A percentile compares a stretch with the other conserved stretches of the same genome.
These are phyloP conservation scores for Lasiodiplodia citricola DNA, from an alignment of 2,329 filamentous ascomycete genomes.

Conservation along the genomic window DNA sequence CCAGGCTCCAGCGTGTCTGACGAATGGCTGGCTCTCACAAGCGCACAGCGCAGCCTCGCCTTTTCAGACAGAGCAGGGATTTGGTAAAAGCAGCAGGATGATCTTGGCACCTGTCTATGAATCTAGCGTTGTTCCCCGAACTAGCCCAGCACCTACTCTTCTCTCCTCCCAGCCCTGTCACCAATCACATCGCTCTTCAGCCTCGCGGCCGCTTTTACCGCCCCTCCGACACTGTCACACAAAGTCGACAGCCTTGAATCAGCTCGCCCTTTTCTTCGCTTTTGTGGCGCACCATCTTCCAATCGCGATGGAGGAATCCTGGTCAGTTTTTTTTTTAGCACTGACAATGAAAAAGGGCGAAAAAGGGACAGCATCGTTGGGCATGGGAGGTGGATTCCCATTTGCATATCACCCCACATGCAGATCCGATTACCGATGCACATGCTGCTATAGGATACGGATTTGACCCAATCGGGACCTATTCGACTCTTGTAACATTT, in stretches of 20 bases:
- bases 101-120: background rate
- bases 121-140: background rate
- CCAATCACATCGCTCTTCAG: background rate
- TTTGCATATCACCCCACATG: too few species aligned
- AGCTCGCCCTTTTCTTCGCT: background rate
- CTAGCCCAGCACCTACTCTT: background rate
- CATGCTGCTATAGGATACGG: background rate
- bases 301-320: conserved; percentile 28
- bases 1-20: background rate
- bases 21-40: background rate
- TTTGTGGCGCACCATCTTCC: conserved; percentile 1
- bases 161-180: too few species aligned
- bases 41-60: background rate
- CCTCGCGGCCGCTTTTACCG: background rate
- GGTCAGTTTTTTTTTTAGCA: conserved; percentile 31
- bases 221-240: background rate
- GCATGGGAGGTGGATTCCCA: too few species aligned
- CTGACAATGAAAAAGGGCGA: conserved; percentile 31
- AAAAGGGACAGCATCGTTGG: too few species aligned
- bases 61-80: background rate
- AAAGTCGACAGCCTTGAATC: background rate
- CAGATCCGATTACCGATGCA: background rate
- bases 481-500: background rate
- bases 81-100: background rate
- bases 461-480: background rate